Conservation (phyloP, 148 eudicot species). For the Rhododendron molle region DNA sequence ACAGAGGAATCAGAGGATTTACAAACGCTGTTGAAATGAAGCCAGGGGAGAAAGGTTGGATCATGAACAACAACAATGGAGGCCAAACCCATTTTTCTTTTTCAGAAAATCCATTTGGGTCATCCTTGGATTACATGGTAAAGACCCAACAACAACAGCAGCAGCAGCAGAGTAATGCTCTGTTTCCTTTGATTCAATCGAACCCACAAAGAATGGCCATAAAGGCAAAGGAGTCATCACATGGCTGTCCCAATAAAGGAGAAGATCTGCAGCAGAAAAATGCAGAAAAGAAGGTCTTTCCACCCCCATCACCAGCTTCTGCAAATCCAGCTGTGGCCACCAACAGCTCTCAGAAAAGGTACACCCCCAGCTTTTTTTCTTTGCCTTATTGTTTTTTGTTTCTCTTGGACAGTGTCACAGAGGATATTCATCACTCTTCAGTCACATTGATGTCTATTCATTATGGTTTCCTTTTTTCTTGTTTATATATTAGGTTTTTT, state of each 20-base stretch:
- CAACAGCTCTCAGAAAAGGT: slow-evolving; percentile 93
- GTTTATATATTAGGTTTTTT: slow-evolving; percentile 12
- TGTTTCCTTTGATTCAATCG: background rate
- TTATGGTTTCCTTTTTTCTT: background rate
- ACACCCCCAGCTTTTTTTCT: slow-evolving; percentile 11
- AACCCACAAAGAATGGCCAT: slow-evolving; percentile 19
- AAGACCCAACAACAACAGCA: background rate
- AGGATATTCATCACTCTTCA: slow-evolving; percentile 46
- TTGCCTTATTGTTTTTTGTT: slow-evolving; percentile 10
- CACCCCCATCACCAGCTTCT: slow-evolving; percentile 29
- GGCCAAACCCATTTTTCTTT: background rate
- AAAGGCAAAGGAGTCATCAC: slow-evolving; percentile 43
- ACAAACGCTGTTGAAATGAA: background rate
- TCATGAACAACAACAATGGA: slow-evolving; percentile 2
- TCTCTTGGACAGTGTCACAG: slow-evolving; percentile 22
- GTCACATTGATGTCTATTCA: slow-evolving; percentile 26
- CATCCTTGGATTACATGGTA: slow-evolving; percentile 1
- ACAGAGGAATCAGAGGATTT: slow-evolving; percentile 10
- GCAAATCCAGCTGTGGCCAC: slow-evolving; percentile 65
- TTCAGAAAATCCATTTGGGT: slow-evolving; percentile 5
- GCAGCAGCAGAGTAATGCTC: background rate
- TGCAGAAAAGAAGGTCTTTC: slow-evolving; percentile 51
- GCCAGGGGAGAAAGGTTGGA: background rate
- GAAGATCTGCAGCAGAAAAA: slow-evolving; percentile 27
- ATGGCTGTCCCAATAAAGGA: slow-evolving; percentile 40